Percentiles rank a stretch among this genome's conserved stretches.
Evolutionary conservation across 345 rosid genomes (phyloP).

Genomic region (Gossypium herbaceum): DNA sequence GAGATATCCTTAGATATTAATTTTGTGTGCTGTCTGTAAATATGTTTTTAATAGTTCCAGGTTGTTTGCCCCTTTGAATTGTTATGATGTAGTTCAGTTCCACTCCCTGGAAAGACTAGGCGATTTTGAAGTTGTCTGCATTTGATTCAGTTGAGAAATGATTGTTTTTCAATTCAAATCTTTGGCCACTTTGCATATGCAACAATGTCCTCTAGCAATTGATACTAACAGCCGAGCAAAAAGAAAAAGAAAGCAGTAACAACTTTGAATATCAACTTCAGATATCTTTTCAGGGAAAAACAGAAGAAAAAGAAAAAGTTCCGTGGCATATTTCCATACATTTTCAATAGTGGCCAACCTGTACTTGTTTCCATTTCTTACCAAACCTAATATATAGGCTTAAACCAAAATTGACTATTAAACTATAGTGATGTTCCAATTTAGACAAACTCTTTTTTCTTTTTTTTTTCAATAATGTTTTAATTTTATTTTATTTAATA

Average conservation of each 20-base stretch:
- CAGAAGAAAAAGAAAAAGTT: too few species aligned
- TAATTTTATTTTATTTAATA: too few species aligned
- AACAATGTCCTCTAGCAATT: neutral
- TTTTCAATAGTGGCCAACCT: too few species aligned
- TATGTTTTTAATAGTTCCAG: constrained; percentile 16
- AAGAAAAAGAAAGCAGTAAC: neutral
- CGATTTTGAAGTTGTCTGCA: constrained; percentile 7
- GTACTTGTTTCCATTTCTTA: too few species aligned
- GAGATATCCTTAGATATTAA: neutral
- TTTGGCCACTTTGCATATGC: neutral
- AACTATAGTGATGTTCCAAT: too few species aligned
- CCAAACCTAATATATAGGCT: too few species aligned
- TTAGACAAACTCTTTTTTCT: too few species aligned
- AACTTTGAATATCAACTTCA: too few species aligned
- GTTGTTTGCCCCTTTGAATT: neutral
- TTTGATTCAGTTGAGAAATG: neutral
- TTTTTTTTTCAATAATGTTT: too few species aligned
- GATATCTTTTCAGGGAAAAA: too few species aligned
- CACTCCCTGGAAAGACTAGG: constrained; percentile 2
- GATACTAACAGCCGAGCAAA: constrained; percentile 36
- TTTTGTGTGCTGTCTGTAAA: constrained; percentile 35
- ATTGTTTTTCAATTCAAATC: constrained; percentile 3
- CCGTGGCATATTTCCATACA: too few species aligned
- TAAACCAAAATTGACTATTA: too few species aligned
- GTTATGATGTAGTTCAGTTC: neutral